These are phyloP conservation scores for Aspergillus wentii DNA, from an alignment of 495 filamentous ascomycete genomes.

Conservation along the genomic window DNA sequence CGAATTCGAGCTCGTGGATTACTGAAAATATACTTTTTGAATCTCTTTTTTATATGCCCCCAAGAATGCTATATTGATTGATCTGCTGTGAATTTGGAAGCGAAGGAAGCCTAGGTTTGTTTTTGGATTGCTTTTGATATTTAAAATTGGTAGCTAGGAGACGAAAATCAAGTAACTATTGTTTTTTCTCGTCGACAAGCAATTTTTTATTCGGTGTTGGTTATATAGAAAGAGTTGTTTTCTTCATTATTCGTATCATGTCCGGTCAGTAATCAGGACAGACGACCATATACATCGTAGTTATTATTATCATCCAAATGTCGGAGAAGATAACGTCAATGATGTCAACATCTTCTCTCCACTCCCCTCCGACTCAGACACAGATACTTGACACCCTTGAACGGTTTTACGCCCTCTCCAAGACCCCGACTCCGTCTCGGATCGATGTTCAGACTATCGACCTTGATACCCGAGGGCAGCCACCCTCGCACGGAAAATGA, in stretches of 20 bases:
- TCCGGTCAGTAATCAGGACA: neutral
- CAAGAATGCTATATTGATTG: too few species aligned
- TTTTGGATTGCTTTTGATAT: too few species aligned
- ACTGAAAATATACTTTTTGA: neutral
- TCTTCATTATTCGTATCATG: constrained; percentile 9
- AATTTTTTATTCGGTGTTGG: too few species aligned
- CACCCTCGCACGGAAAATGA: constrained; percentile 92
- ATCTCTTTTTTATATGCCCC: neutral
- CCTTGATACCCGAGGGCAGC: constrained; percentile 89
- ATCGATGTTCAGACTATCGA: constrained; percentile 84
- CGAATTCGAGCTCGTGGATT: too few species aligned
- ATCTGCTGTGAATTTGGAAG: too few species aligned
- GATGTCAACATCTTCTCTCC: constrained; percentile 49
- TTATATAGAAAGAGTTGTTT: neutral
- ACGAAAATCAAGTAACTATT: too few species aligned
- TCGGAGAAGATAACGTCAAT: neutral
- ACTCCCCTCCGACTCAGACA: constrained; percentile 83
- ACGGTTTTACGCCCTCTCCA: constrained; percentile 85
- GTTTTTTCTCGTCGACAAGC: too few species aligned
- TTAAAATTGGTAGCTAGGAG: too few species aligned
- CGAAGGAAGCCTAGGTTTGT: too few species aligned
- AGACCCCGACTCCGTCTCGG: constrained; percentile 79
- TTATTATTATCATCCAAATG: constrained; percentile 1
- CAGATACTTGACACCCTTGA: constrained; percentile 97
- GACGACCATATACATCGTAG: neutral